Evolutionary conservation across 2,329 filamentous ascomycete species (phyloP), one percentile per base, ranked within the genome.

Genomic region (Calonectria montana): DNA sequence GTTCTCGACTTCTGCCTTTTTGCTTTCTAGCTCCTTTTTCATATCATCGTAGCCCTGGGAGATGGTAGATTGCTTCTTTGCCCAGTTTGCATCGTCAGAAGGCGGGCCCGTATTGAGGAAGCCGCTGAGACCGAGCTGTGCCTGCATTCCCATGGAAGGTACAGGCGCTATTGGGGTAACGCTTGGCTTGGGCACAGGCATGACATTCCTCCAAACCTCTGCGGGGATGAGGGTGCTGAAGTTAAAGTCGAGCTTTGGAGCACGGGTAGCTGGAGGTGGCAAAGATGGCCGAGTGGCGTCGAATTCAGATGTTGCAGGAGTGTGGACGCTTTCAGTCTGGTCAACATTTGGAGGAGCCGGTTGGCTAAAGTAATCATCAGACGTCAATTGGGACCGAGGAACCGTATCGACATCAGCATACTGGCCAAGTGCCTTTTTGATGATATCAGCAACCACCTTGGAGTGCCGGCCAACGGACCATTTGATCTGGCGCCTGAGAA

Each of bases 401-500:
- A 35, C 50, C 18, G 41, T 43, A n/a, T 57, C 50, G 4, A 57
- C 13, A 5, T 57, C 50, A 21, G 50, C 4, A 43, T 21, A 43
- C 18, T 18, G 29, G 31, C 50, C 50, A 15, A 57, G 50, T 4
- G 50, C 29, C 10, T 57, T 57, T 12, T 18, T 47, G 39, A 63
- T 47, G 27, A 63, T 43, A 10, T 31, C 27, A 2, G 37, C 29
- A 31, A 63, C 59, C n/a, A 45, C 41, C 9, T 63, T 45, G 8
- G 23, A 43, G 39, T 39, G 23, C 7, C 39, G 59, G 18, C 59
- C 25, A 45, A 21, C 37, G 5, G 37, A 9, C 59, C 59, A 63
- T 21, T 63, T 45, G 23, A n/a, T 45, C 45, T 66, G 63, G 7
- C 63, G 47, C 13, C 15, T 66, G 47, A 66, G 63, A 29, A 66